Conservation (phyloP, 75 land plant genomes). For the Chamaecyparis obtusa region DNA sequence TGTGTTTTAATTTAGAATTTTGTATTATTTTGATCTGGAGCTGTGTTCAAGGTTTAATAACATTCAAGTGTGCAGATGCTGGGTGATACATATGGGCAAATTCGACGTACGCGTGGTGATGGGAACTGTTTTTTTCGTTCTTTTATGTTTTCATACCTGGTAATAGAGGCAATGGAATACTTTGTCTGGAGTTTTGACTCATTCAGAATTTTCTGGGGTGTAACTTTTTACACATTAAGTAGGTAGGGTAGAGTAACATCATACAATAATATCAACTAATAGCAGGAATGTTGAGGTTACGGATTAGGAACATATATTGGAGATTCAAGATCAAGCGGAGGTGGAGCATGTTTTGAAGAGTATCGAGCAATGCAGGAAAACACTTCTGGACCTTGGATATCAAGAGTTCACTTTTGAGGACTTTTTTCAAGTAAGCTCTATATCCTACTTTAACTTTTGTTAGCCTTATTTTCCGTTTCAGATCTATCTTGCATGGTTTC, state of each 20-base stretch:
- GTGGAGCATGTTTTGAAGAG: slow-evolving; percentile 33
- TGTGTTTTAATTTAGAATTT: background rate
- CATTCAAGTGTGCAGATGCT: slow-evolving; percentile 50
- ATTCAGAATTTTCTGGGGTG: slow-evolving; percentile 3
- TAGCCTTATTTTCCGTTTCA: background rate
- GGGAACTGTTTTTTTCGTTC: slow-evolving; percentile 96
- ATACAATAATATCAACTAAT: slow-evolving; percentile 6
- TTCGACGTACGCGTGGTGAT: slow-evolving; percentile 93
- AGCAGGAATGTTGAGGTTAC: slow-evolving; percentile 13
- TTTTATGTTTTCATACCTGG: slow-evolving; percentile 96
- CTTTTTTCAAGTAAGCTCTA: slow-evolving; percentile 64
- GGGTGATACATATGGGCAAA: slow-evolving; percentile 59
- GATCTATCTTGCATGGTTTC: background rate
- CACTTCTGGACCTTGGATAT: slow-evolving; percentile 64
- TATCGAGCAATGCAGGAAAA: slow-evolving; percentile 37
- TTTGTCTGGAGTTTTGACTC: background rate
- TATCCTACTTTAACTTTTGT: background rate
- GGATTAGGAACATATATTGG: slow-evolving; percentile 85
- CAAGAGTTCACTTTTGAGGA: slow-evolving; percentile 96
- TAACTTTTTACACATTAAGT: slow-evolving; percentile 13
- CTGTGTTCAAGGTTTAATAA: background rate
- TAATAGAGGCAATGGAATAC: slow-evolving; percentile 19
- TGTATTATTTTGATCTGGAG: background rate
- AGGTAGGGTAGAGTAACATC: background rate
- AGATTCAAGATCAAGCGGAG: slow-evolving; percentile 70